Evolutionary conservation across 1,139 yeast genomes (phyloP).

Genomic region (Cylindricascospora bacillispora): DNA sequence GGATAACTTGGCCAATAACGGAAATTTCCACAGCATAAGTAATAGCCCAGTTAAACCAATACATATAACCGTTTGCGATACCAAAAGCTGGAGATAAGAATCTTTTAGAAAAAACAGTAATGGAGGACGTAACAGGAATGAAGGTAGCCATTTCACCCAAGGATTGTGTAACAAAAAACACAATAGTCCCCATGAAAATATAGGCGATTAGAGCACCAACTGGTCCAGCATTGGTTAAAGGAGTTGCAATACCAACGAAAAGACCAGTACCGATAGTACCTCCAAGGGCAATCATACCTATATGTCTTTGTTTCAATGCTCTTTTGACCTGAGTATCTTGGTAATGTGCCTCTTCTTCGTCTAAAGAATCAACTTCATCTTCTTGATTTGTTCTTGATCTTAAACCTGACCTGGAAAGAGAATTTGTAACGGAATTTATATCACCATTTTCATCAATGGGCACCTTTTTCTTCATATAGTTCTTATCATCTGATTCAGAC

Average conservation of each 20-base stretch:
- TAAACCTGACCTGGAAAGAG: too few relatives aligned
- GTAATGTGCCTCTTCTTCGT: slow-evolving; percentile 23
- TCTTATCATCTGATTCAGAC: slow-evolving; percentile 1
- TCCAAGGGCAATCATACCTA: slow-evolving; percentile 54
- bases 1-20: slow-evolving; percentile 63
- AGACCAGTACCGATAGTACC: slow-evolving; percentile 66
- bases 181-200: slow-evolving; percentile 52
- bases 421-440: slow-evolving; percentile 6
- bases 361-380: slow-evolving; percentile 12
- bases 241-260: slow-evolving; percentile 43
- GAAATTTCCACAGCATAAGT: slow-evolving; percentile 75
- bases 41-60: slow-evolving; percentile 82
- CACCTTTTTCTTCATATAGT: slow-evolving; percentile 1
- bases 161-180: slow-evolving; percentile 55
- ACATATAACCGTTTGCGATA: slow-evolving; percentile 71
- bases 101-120: slow-evolving; percentile 43
- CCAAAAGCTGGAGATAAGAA: slow-evolving; percentile 63
- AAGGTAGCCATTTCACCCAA: slow-evolving; percentile 73
- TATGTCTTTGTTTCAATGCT: slow-evolving; percentile 45
- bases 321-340: slow-evolving; percentile 33
- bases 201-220: slow-evolving; percentile 53
- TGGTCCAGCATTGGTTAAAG: slow-evolving; percentile 47
- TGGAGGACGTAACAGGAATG: slow-evolving; percentile 61
- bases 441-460: slow-evolving; percentile 1
- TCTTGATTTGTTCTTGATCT: slow-evolving; percentile 2